A percentile compares a stretch with the other conserved stretches of the same genome.
Evolutionary conservation across 306 rosid genomes (phyloP).

Genomic region (Fagus sylvatica): DNA sequence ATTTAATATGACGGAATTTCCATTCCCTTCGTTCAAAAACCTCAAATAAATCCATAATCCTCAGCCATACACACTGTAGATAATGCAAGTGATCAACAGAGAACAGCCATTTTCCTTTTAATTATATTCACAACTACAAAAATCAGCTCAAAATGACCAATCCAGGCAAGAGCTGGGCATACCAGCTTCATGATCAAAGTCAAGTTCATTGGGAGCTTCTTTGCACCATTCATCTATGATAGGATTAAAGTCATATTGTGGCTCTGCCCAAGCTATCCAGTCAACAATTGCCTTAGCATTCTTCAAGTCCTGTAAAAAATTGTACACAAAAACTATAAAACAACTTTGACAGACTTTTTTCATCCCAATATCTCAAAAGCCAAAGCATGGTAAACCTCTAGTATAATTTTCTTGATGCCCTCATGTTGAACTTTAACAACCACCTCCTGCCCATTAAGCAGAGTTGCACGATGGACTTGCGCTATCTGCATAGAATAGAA

Average conservation of each 20-base stretch:
- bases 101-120: slow-evolving; percentile 3
- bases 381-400: slow-evolving; percentile 66
- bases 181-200: slow-evolving; percentile 96
- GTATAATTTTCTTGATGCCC: slow-evolving; percentile 72
- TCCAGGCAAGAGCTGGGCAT: slow-evolving; percentile 26
- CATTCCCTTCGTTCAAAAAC: not conserved
- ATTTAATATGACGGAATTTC: not conserved
- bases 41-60: not conserved
- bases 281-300: slow-evolving; percentile 90
- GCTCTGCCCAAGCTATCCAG: slow-evolving; percentile 99
- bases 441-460: slow-evolving; percentile 83
- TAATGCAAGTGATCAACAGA: not conserved
- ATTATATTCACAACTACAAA: not conserved
- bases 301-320: slow-evolving; percentile 76
- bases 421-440: slow-evolving; percentile 98
- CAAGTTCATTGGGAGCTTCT: slow-evolving; percentile 98
- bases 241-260: slow-evolving; percentile 89
- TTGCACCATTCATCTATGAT: slow-evolving; percentile 99
- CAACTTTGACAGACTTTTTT: slow-evolving; percentile 27
- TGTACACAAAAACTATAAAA: slow-evolving; percentile 19
- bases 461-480: slow-evolving; percentile 94
- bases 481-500: slow-evolving; percentile 74
- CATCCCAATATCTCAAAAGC: slow-evolving; percentile 28
- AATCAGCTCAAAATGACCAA: slow-evolving; percentile 12
- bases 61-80: not conserved